Evolutionary conservation across 371 early-diverging fungal species (phyloP).

Genomic region (Mortierella sp.): DNA sequence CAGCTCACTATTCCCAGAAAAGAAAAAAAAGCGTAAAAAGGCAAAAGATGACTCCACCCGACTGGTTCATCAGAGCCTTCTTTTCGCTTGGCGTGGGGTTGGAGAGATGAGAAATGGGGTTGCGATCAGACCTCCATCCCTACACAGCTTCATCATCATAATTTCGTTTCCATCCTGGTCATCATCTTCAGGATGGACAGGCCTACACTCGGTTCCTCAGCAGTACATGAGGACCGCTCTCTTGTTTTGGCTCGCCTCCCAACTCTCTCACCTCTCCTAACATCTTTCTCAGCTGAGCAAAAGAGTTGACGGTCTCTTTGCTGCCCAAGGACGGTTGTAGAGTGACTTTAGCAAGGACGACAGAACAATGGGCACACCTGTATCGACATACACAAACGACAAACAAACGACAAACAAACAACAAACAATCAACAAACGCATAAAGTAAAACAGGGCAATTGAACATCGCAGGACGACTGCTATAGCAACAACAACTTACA

Average conservation of each 20-base stretch:
- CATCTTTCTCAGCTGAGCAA: neutral
- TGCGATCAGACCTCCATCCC: neutral
- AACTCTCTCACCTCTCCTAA: neutral
- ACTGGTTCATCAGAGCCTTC: conserved; percentile 3
- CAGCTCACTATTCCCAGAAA: neutral
- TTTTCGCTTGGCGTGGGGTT: neutral
- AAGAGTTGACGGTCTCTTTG: neutral
- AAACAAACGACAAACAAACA: neutral
- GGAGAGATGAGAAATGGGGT: conserved; percentile 3
- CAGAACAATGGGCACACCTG: neutral
- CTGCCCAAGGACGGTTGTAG: neutral
- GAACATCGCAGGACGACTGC: neutral
- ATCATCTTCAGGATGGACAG: neutral
- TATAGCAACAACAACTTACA: neutral
- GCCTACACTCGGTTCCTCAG: neutral
- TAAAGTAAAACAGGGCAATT: neutral
- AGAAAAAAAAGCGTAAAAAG: neutral
- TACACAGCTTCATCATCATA: neutral
- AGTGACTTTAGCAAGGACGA: neutral
- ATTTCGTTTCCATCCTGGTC: neutral
- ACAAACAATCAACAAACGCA: neutral
- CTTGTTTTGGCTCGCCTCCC: too few relatives aligned
- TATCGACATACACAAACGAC: neutral
- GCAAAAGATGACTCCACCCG: neutral
- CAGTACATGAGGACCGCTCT: neutral